Conservation (phyloP, 2,329 filamentous ascomycete species). For the Colletotrichum paranaense region DNA sequence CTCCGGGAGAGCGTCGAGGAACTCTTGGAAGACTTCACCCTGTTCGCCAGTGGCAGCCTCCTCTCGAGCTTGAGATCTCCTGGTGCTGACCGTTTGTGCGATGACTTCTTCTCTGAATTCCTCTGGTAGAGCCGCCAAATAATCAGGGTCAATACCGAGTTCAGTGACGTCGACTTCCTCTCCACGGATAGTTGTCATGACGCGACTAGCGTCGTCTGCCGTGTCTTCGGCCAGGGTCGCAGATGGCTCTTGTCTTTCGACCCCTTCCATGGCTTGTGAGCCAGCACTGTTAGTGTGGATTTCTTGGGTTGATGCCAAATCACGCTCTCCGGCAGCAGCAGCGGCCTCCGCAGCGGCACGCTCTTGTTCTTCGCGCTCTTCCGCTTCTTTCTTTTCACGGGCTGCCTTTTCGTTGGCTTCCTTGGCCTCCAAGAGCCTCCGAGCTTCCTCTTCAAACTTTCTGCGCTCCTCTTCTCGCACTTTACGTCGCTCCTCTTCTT, state of each 20-base stretch:
- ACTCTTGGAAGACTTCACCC: slow-evolving; percentile 90
- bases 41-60: slow-evolving; percentile 77
- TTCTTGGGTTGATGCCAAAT: slow-evolving; percentile 41
- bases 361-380: slow-evolving; percentile 72
- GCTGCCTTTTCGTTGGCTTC: slow-evolving; percentile 76
- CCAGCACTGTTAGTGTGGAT: slow-evolving; percentile 43
- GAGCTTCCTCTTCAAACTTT: slow-evolving; percentile 74
- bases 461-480: slow-evolving; percentile 69
- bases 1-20: slow-evolving; percentile 89
- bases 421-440: slow-evolving; percentile 74
- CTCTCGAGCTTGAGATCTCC: slow-evolving; percentile 81
- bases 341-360: slow-evolving; percentile 71
- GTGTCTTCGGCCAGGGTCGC: slow-evolving; percentile 45
- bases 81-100: slow-evolving; percentile 86
- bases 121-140: slow-evolving; percentile 96
- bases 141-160: slow-evolving; percentile 93
- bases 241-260: slow-evolving; percentile 65
- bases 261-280: slow-evolving; percentile 78
- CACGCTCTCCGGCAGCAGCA: slow-evolving; percentile 47
- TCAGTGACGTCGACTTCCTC: slow-evolving; percentile 93
- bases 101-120: slow-evolving; percentile 97
- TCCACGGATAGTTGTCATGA: slow-evolving; percentile 86
- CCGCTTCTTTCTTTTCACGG: slow-evolving; percentile 76
- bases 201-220: slow-evolving; percentile 58
- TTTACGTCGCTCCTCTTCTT: slow-evolving; percentile 61